Base-by-base conservation (phyloP, 441 rosid species). In the Omphalea diandra region DNA sequence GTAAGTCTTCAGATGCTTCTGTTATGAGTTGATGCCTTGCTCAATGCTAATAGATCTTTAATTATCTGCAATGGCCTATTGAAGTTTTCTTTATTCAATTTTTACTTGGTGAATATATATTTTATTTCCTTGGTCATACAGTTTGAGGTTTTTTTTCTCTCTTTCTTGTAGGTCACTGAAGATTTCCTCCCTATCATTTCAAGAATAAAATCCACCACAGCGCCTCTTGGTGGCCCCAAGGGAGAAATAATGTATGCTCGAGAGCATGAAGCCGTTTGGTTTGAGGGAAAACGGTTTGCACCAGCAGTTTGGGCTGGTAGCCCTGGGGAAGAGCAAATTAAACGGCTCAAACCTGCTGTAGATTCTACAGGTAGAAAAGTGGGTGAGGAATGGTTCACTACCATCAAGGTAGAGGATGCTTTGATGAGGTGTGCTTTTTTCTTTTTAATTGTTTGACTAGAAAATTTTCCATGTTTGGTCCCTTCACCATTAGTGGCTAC, bases 381-480 rank as follows among this genome's bases (percentile, higher is more conserved):
- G 73, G 98, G 99, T 43, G 99, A 95, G 83, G 99, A 95, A 80
- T 95, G 99, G 98, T 95, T 87, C 85, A 93, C 88, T 53, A 87
- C 98, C 26, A 56, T 69, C 65, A 93, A 88, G 77, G 95, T 95
- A 77, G 98, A 95, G 80, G 81, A 67, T 79, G 98, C 98, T 74
- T 75, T 93, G 75, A 76, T 73, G 73, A 95, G 96, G 98, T 93
- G 29, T 40, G 75, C 56, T 44, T 62, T 57, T 74, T 52, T 57
- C 50, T 22, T 5, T 14, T 40, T 7, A 36, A 18, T 36, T 73
- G 50, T 59, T 43, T 29, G 4, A 32, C 4, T 32, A 46, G 55
- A 29, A 62, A 67, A 20, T 4, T 10, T 70, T 56, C 40, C 59
- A 26, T 56, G 43, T 1, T 5, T 2, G 3, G 2, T 24, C 6